phyloP scores from a whole-genome alignment of 176 grass and related monocot genomes.

The Dendrocalamus sinicus region DNA sequence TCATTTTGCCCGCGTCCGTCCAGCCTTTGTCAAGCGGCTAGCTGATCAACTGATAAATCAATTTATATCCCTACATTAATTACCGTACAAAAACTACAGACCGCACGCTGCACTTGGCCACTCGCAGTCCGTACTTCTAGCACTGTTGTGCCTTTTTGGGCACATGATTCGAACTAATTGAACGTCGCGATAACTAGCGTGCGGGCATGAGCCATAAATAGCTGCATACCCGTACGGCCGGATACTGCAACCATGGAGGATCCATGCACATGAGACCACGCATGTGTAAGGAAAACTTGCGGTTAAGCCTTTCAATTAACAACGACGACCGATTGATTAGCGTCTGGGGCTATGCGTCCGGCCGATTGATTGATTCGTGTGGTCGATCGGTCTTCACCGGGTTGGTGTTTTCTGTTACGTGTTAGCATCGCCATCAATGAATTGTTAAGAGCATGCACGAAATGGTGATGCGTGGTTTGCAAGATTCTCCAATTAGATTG shows the following conservation, averaged over 20 bases:
- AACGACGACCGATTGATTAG: no score
- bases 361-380: neutral
- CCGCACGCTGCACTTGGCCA: neutral
- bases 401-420: slow-evolving; percentile 1
- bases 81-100: neutral
- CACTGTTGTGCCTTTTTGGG: no score
- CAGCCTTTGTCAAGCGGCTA: no score
- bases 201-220: no score
- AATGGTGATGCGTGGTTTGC: neutral
- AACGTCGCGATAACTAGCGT: neutral
- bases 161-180: neutral
- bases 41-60: neutral
- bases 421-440: neutral
- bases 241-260: no score
- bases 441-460: neutral
- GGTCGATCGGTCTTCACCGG: neutral
- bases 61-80: neutral
- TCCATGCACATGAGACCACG: no score
- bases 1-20: neutral
- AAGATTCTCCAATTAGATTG: neutral
- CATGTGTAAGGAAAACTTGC: no score
- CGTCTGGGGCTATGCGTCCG: no score
- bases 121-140: no score
- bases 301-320: no score
- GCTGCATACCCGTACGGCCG: no score